Percentiles rank a stretch among this genome's conserved stretches.
Conservation (phyloP, 192 early-diverging fungal species). For the Coemansia sp. region DNA sequence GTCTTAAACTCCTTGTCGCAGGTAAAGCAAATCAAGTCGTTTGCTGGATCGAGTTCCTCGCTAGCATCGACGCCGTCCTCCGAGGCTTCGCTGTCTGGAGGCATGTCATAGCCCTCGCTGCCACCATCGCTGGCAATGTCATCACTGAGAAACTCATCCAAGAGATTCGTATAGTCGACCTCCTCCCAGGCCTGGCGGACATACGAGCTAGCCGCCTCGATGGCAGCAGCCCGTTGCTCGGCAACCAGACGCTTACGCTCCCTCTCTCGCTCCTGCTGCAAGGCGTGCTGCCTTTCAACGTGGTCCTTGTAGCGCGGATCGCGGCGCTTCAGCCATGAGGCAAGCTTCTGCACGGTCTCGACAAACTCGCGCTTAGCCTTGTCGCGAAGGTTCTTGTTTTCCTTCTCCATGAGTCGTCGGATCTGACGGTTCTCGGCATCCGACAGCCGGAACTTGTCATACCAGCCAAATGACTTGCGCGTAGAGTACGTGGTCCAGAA, state of each 20-base stretch:
- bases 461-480: constrained; percentile 90
- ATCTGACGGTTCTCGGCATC: constrained; percentile 79
- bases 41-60: constrained; percentile 53
- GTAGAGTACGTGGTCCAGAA: constrained; percentile 80
- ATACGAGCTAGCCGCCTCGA: constrained; percentile 58
- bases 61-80: constrained; percentile 8
- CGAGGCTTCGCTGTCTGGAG: background rate
- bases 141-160: constrained; percentile 46
- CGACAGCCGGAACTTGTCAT: constrained; percentile 79
- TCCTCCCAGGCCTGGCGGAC: constrained; percentile 74
- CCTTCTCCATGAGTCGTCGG: constrained; percentile 84
- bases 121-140: constrained; percentile 13
- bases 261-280: constrained; percentile 57
- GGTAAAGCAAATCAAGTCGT: constrained; percentile 77
- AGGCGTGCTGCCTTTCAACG: constrained; percentile 55
- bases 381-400: constrained; percentile 84
- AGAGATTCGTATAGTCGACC: constrained; percentile 52
- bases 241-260: constrained; percentile 62
- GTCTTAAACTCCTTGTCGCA: constrained; percentile 90
- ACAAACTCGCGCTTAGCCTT: constrained; percentile 70
- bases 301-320: constrained; percentile 85
- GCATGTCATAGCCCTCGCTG: constrained; percentile 3
- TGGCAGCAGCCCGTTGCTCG: constrained; percentile 56
- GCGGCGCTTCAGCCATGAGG: constrained; percentile 75
- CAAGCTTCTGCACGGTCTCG: constrained; percentile 72